These are phyloP conservation scores for Teunomyces tritomae DNA, from an alignment of 805 yeast species.

Conservation along the genomic window DNA sequence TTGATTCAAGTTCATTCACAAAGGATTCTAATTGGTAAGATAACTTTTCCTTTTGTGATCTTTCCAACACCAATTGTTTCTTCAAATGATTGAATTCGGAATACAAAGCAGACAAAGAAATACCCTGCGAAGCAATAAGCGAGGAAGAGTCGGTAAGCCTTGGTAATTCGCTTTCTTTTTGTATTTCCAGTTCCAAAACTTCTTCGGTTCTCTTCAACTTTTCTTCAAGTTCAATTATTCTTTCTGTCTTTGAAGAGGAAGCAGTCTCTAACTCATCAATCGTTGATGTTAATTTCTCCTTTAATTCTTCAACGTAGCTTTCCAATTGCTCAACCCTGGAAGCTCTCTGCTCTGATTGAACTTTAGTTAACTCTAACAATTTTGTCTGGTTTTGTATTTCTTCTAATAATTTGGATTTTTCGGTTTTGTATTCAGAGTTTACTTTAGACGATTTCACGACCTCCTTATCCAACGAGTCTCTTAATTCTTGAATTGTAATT, in stretches of 20 bases:
- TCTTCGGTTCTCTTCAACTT: constrained; percentile 40
- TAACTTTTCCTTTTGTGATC: constrained; percentile 65
- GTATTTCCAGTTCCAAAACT: constrained; percentile 37
- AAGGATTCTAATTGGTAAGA: constrained; percentile 70
- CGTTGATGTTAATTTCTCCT: constrained; percentile 35
- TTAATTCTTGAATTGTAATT: constrained; percentile 45
- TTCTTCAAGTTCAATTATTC: constrained; percentile 39
- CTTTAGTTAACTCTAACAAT: constrained; percentile 52
- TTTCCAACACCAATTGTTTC: constrained; percentile 66
- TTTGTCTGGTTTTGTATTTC: constrained; percentile 55
- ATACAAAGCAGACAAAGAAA: constrained; percentile 64
- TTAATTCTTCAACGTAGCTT: constrained; percentile 39
- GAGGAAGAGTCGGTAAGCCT: constrained; percentile 58
- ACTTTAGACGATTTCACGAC: constrained; percentile 17
- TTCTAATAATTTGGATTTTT: constrained; percentile 41
- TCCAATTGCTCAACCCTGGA: constrained; percentile 56
- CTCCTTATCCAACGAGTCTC: constrained; percentile 37
- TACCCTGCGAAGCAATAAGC: constrained; percentile 44
- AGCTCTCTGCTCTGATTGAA: constrained; percentile 50
- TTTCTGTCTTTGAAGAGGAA: constrained; percentile 30
- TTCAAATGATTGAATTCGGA: constrained; percentile 62
- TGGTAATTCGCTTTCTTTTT: constrained; percentile 38
- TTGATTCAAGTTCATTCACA: constrained; percentile 71
- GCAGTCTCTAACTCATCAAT: constrained; percentile 33
- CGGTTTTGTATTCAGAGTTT: constrained; percentile 37